Percentiles rank a stretch among this genome's conserved stretches.
These are phyloP conservation scores for Trichoderma sp. DNA, from an alignment of 2,329 filamentous ascomycete species.

Conservation along the genomic window DNA sequence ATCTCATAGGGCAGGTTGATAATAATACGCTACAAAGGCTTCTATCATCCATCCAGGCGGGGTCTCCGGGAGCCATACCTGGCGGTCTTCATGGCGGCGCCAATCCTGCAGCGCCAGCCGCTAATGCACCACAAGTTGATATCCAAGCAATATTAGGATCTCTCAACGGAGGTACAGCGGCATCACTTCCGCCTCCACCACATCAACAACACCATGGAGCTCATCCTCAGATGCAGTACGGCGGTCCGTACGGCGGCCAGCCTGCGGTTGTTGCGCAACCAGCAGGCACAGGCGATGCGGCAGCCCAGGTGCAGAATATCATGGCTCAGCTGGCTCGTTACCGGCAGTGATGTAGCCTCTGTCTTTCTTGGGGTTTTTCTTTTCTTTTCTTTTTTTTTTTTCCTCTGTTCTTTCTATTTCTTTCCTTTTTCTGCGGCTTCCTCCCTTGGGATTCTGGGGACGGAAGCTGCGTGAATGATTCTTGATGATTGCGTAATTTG, in stretches of 20 bases:
- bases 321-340: slow-evolving; percentile 72
- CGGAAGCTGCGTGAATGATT: slow-evolving; percentile 7
- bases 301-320: slow-evolving; percentile 68
- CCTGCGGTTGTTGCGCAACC: slow-evolving; percentile 31
- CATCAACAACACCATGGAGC: slow-evolving; percentile 32
- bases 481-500: slow-evolving; percentile 21
- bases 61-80: slow-evolving; percentile 28
- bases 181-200: not conserved
- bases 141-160: slow-evolving; percentile 51
- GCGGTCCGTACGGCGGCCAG: slow-evolving; percentile 37
- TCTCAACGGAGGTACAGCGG: slow-evolving; percentile 36
- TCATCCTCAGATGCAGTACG: slow-evolving; percentile 34
- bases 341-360: slow-evolving; percentile 48
- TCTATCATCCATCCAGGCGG: slow-evolving; percentile 58
- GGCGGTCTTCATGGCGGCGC: slow-evolving; percentile 26
- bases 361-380: not conserved
- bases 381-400: not conserved
- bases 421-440: slow-evolving; percentile 8
- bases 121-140: slow-evolving; percentile 43
- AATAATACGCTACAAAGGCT: slow-evolving; percentile 70
- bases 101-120: slow-evolving; percentile 31
- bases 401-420: not conserved
- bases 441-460: not conserved
- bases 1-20: slow-evolving; percentile 68
- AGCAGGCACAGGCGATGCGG: slow-evolving; percentile 39